phyloP scores from a whole-genome alignment of 352 stramenopile genomes.

The Phytophthora pistaciae region DNA sequence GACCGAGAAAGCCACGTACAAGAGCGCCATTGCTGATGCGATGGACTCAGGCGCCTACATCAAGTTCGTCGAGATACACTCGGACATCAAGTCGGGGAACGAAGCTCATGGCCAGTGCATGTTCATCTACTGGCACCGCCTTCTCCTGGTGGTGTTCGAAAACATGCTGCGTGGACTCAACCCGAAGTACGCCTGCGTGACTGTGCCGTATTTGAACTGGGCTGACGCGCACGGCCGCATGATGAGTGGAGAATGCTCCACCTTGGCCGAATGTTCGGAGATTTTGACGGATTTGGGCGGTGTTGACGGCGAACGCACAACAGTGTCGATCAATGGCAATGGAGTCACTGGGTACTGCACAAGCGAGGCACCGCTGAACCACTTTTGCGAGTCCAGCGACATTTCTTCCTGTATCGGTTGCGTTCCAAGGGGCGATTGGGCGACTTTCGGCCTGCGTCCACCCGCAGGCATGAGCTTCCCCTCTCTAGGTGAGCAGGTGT shows the following conservation, averaged over 20 bases:
- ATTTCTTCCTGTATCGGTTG: no score
- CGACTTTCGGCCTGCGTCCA: no score
- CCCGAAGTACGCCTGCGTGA: not conserved
- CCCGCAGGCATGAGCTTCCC: not conserved
- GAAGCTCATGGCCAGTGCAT: constrained; percentile 59
- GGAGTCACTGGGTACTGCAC: constrained; percentile 37
- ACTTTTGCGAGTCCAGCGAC: constrained; percentile 49
- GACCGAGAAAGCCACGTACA: constrained; percentile 47
- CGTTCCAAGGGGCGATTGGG: no score
- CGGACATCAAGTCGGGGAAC: constrained; percentile 41
- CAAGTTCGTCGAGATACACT: constrained; percentile 64
- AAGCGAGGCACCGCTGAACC: constrained; percentile 36
- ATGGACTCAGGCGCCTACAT: constrained; percentile 57
- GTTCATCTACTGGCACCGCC: constrained; percentile 52
- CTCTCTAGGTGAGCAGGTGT: no score
- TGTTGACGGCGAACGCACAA: no score
- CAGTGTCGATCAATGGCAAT: no score
- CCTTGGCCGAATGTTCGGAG: no score
- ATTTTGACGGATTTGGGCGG: no score
- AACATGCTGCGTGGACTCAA: constrained; percentile 73
- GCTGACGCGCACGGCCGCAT: no score
- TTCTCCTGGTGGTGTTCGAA: constrained; percentile 47
- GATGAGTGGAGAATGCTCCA: no score
- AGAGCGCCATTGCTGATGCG: constrained; percentile 37
- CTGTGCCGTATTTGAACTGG: no score